Conservation (phyloP, 2,329 filamentous ascomycete species). For the Fusarium begoniae region DNA sequence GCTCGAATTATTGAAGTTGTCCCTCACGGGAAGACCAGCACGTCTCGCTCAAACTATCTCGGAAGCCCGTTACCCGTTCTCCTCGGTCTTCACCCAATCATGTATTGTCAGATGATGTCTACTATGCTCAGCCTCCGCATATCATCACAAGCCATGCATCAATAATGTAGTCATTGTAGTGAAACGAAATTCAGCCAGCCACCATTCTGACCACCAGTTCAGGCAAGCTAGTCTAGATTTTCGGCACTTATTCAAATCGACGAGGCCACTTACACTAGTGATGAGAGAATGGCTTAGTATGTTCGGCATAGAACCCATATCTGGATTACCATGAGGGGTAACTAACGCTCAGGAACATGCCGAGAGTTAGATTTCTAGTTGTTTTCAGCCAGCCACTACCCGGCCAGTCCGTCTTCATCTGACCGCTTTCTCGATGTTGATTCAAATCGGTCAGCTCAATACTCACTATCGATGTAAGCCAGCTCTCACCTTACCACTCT, state of each 20-base stretch:
- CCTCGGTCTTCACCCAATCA: neutral
- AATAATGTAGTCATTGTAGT: neutral
- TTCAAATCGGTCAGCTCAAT: neutral
- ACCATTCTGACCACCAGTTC: neutral
- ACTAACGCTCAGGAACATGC: no score
- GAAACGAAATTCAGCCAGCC: neutral
- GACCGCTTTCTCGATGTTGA: neutral
- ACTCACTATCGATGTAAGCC: neutral
- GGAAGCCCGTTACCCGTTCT: neutral
- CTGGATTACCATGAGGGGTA: neutral
- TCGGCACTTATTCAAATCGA: neutral
- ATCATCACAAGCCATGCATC: neutral
- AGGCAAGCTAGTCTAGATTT: neutral
- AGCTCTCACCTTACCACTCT: neutral
- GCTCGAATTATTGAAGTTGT: neutral
- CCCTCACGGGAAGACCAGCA: neutral
- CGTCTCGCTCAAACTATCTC: neutral
- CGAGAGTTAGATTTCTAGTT: neutral
- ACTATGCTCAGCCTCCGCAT: neutral
- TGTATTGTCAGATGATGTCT: neutral
- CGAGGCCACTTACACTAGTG: neutral
- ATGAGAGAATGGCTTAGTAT: accelerated
- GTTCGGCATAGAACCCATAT: neutral
- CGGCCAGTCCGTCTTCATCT: neutral
- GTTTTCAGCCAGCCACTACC: neutral